phyloP scores from a whole-genome alignment of 768 basidiomycete species.

The Tulasnella sp. region DNA sequence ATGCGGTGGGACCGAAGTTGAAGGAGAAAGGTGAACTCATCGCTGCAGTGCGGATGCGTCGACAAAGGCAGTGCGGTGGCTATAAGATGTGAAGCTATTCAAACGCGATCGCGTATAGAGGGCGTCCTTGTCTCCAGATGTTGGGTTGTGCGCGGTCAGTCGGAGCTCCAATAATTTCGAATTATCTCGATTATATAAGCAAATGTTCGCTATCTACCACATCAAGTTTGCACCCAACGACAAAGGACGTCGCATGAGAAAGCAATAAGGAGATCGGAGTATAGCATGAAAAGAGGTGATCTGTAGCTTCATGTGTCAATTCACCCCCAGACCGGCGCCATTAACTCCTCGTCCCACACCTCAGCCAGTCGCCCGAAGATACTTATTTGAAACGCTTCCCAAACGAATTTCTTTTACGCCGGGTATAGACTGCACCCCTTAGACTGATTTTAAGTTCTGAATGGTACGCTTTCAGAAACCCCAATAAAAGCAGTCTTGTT shows the following conservation, averaged over 20 bases:
- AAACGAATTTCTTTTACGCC: constrained; percentile 29
- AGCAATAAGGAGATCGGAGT: too few species aligned
- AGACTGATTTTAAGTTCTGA: constrained; percentile 47
- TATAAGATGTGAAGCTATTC: not conserved
- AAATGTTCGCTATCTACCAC: not conserved
- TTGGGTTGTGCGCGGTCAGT: not conserved
- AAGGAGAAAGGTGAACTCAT: not conserved
- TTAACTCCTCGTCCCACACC: too few species aligned
- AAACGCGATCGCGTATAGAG: not conserved
- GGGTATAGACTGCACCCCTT: constrained; percentile 22
- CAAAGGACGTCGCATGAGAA: too few species aligned
- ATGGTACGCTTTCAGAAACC: not conserved
- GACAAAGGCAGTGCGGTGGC: not conserved
- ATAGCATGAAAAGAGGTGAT: too few species aligned
- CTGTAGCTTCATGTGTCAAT: too few species aligned
- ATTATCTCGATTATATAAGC: not conserved
- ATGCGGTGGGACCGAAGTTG: not conserved
- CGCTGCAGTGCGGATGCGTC: not conserved
- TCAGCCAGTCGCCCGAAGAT: too few species aligned
- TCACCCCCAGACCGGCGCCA: too few species aligned
- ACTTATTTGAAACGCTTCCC: constrained; percentile 60
- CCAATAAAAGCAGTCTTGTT: too few species aligned
- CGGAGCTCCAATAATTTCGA: not conserved
- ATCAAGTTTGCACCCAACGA: too few species aligned
- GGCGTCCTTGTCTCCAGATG: not conserved